Base-by-base conservation (phyloP, 1,139 yeast species). In the Pichia sp. region DNA sequence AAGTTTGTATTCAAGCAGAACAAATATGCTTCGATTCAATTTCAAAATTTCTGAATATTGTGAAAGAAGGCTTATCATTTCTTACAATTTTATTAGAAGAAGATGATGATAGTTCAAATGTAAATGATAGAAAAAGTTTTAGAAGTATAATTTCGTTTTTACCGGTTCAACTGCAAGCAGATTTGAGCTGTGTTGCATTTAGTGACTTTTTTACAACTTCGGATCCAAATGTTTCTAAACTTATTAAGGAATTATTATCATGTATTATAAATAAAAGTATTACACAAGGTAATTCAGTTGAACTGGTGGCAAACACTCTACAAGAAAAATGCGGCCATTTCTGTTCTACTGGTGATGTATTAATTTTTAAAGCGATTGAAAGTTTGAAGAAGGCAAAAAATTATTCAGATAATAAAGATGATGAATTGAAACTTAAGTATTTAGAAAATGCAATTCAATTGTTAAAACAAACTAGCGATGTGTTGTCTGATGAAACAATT, bases 291-390 rank as follows among this genome's bases (percentile, higher is more conserved):
- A 94, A 89, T 3, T 84, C 95, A 0, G 92, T 94, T 42, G 98
- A 92, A 60, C 73, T 83, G 43, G 87, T 92, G 46, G 95, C 97
- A 1, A 79, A 82, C 29, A 82, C 94, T 1, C 70, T 94, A 43
- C 96, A 92, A 63, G 94, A 87, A 44, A 81, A 95, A 53, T 94
- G 98, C 69, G 96, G 96, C 1, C 82, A 96, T 2, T 94, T 89
- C 64, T 94, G 97, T 59, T 87, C 97, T 0, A 80, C 95, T 10
- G 87, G 86, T 56, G 98, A 94, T 65, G 97, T 92, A 29, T 74
- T 89, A 49, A 86, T 94, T 25, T 94, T 90, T 70, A 86, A 92
- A 64, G 98, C 97, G 0, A 80, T 89, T 56, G 98, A 94, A 61
- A 87, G 85, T 60, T 70, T 94, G 56, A 85, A 94, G 48, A 80